phyloP scores from a whole-genome alignment of 495 filamentous ascomycete genomes.

The Xylaria sp. region DNA sequence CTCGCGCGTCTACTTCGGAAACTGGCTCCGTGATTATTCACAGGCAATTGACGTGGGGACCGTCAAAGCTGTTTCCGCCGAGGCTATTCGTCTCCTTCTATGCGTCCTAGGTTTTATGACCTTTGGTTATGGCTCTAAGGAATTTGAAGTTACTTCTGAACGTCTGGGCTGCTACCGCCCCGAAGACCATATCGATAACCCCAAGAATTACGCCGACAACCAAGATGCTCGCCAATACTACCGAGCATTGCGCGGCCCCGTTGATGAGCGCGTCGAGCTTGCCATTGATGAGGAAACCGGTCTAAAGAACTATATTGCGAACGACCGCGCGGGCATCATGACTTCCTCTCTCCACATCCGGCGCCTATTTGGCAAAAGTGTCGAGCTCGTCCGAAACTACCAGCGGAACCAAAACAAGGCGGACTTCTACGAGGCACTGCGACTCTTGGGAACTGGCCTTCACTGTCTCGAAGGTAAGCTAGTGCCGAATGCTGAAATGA shows the following conservation, averaged over 20 bases:
- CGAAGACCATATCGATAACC: slow-evolving; percentile 89
- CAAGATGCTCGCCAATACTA: slow-evolving; percentile 85
- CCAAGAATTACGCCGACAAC: slow-evolving; percentile 81
- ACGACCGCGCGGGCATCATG: slow-evolving; percentile 74
- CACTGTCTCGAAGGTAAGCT: slow-evolving; percentile 81
- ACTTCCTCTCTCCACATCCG: slow-evolving; percentile 79
- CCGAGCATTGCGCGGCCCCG: slow-evolving; percentile 75
- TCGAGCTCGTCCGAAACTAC: slow-evolving; percentile 77
- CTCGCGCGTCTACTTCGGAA: slow-evolving; percentile 86
- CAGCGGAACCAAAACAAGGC: slow-evolving; percentile 64
- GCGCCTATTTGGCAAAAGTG: slow-evolving; percentile 70
- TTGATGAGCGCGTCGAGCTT: slow-evolving; percentile 81
- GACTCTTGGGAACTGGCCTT: slow-evolving; percentile 82
- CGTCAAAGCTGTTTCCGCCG: slow-evolving; percentile 84
- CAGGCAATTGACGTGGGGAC: slow-evolving; percentile 87
- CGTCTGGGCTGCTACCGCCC: slow-evolving; percentile 88
- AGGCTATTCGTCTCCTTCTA: slow-evolving; percentile 85
- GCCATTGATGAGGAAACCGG: slow-evolving; percentile 78
- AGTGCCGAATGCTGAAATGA: not conserved
- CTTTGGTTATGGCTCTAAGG: slow-evolving; percentile 84
- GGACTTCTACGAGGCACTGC: slow-evolving; percentile 84
- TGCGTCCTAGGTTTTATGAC: slow-evolving; percentile 66
- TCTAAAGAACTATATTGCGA: slow-evolving; percentile 91
- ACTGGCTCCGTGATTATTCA: slow-evolving; percentile 88
- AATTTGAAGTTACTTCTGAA: slow-evolving; percentile 90